A percentile compares a stretch with the other conserved stretches of the same genome.
Evolutionary conservation across 495 filamentous ascomycete genomes (phyloP).

Genomic region (Talaromyces thailandensis): DNA sequence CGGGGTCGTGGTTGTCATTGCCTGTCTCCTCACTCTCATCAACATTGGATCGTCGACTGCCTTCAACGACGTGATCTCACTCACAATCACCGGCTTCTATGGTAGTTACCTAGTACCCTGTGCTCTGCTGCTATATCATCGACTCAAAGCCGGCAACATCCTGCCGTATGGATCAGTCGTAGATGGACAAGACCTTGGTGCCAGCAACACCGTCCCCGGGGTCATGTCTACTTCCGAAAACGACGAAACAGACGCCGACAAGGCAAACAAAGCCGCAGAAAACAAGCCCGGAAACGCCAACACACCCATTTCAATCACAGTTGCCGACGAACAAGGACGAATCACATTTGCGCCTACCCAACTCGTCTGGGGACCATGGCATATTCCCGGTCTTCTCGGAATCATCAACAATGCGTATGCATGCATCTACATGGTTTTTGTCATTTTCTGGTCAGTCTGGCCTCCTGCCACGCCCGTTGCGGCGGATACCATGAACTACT

Average conservation of each 20-base stretch:
- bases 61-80: constrained; percentile 39
- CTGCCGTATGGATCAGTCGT: constrained; percentile 20
- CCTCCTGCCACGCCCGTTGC: constrained; percentile 27
- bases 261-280: not conserved
- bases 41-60: constrained; percentile 39
- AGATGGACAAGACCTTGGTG: constrained; percentile 7
- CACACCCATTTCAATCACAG: not conserved
- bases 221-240: not conserved
- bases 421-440: constrained; percentile 18
- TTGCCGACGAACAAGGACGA: constrained; percentile 1
- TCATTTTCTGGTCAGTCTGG: constrained; percentile 38
- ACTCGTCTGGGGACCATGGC: constrained; percentile 7
- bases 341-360: constrained; percentile 7
- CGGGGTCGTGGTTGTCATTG: constrained; percentile 22
- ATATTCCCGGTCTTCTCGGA: constrained; percentile 7
- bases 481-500: constrained; percentile 42
- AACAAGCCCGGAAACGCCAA: not conserved
- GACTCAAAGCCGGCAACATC: constrained; percentile 16
- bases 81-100: constrained; percentile 32
- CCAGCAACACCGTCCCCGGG: not conserved
- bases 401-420: constrained; percentile 5
- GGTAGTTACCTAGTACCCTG: constrained; percentile 33
- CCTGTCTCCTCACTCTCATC: constrained; percentile 37
- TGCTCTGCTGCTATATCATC: constrained; percentile 29
- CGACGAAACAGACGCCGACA: not conserved